Base-by-base conservation (phyloP, 2,329 filamentous ascomycete species). In the Grosmannia penicillata region DNA sequence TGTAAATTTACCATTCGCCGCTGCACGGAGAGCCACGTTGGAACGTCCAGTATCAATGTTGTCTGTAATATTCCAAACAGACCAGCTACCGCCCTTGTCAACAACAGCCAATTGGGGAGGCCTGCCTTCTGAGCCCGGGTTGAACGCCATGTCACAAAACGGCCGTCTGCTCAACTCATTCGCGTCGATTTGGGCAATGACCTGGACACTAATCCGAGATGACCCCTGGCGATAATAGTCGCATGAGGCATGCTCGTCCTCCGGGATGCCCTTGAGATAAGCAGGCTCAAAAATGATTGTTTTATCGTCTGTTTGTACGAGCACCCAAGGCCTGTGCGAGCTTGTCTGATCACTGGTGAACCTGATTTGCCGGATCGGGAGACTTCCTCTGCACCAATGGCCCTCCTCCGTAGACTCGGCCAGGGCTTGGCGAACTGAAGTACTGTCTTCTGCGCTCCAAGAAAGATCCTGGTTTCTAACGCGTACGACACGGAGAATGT, bases 1-100 rank as follows among this genome's bases (percentile, higher is more conserved):
- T 14, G 41, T 10, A 7, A 69, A 60, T 36, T 66, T 62, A 2
- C 70, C 70, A 10, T 18, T 29, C 0, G 37, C 34, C 11, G 23
- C 10, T n/a, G n/a, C n/a, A n/a, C n/a, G n/a, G n/a, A 2, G 39
- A 8, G 4, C 37, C 58, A 59, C 36, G 55, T 54, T 15, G 40
- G 49, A 57, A 47, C 8, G 23, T 54, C 54, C 51, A 10, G 53
- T 50, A 15, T 56, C 53, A 50, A 44, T 50, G 24, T 41, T 60
- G 38, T 58, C 60, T 11, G 48, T 46, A 19, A 80, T 57, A 43
- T 80, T 66, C 75, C 78, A 84, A 4, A 84, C 54, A 31, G 62
- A 75, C 82, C 81, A 87, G 41, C 60, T 62, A 2, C 79, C 80
- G 25, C 58, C 58, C 37, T 72, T 63, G 48, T 86, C 78, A 15